These are phyloP conservation scores for Lactifluus rugatus DNA, from an alignment of 768 basidiomycete species.

Conservation along the genomic window DNA sequence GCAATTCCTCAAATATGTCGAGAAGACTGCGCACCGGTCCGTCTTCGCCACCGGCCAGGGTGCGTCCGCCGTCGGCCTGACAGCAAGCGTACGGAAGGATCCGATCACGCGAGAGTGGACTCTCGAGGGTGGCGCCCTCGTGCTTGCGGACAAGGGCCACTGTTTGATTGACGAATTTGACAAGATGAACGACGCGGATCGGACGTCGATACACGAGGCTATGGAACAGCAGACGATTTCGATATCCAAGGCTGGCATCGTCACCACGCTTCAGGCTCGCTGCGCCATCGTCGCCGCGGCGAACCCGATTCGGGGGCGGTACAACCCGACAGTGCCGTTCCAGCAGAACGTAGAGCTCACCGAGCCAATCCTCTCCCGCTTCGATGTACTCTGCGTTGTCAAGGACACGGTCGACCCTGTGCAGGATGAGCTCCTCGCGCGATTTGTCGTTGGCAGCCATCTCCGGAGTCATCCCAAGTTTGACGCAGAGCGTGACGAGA, in stretches of 20 bases:
- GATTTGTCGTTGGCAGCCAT: constrained; percentile 98
- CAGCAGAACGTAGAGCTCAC: constrained; percentile 98
- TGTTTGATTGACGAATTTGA: constrained; percentile 99
- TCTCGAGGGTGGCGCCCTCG: constrained; percentile 93
- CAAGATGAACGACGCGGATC: constrained; percentile 99
- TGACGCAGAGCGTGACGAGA: constrained; percentile 77
- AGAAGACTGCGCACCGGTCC: constrained; percentile 96
- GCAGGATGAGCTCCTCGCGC: constrained; percentile 89
- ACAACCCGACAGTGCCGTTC: constrained; percentile 98
- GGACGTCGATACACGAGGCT: constrained; percentile 98
- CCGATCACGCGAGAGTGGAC: constrained; percentile 98
- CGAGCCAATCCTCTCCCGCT: constrained; percentile 95
- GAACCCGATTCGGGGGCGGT: constrained; percentile 93
- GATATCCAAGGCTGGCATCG: constrained; percentile 97
- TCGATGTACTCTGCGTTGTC: constrained; percentile 96
- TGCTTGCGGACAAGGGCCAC: constrained; percentile 96
- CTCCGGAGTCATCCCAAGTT: constrained; percentile 91
- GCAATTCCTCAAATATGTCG: constrained; percentile 97
- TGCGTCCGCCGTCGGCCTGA: constrained; percentile 95
- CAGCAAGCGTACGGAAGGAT: constrained; percentile 97
- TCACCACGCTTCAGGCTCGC: constrained; percentile 94
- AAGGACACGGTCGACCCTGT: constrained; percentile 97
- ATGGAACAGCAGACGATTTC: constrained; percentile 99
- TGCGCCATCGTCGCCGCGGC: constrained; percentile 98
- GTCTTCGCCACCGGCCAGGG: constrained; percentile 99